Evolutionary conservation across 2,329 filamentous ascomycete genomes (phyloP).

Genomic region (Claviceps lovelessii): DNA sequence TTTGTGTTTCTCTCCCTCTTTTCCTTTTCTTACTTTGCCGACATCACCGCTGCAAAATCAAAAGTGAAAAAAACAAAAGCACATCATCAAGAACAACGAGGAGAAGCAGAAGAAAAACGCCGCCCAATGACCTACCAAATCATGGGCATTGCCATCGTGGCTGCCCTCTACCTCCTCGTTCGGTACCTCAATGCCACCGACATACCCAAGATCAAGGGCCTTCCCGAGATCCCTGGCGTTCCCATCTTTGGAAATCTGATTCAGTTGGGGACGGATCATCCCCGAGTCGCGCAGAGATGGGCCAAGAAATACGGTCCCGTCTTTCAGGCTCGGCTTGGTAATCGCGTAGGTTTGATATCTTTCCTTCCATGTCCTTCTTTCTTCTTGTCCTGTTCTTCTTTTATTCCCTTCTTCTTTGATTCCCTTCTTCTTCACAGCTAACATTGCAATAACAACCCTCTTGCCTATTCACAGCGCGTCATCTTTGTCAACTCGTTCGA

Average conservation of each 20-base stretch:
- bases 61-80: background rate
- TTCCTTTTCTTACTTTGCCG: too few species aligned
- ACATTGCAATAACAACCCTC: background rate
- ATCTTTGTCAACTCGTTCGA: slow-evolving; percentile 70
- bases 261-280: slow-evolving; percentile 44
- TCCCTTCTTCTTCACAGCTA: background rate
- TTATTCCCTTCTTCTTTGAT: background rate
- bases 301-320: slow-evolving; percentile 48
- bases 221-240: slow-evolving; percentile 47
- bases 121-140: slow-evolving; percentile 8
- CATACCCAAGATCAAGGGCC: slow-evolving; percentile 43
- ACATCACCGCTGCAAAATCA: too few species aligned
- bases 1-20: too few species aligned
- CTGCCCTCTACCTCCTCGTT: slow-evolving; percentile 11
- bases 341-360: slow-evolving; percentile 31
- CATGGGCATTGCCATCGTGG: slow-evolving; percentile 8
- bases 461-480: slow-evolving; percentile 33
- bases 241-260: slow-evolving; percentile 50
- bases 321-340: slow-evolving; percentile 55
- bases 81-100: background rate
- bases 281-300: slow-evolving; percentile 39
- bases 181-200: slow-evolving; percentile 34
- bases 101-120: background rate
- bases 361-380: too few species aligned
- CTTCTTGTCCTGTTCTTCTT: background rate